Conservation (phyloP, 306 rosid species). For the Chamaecrista fasciculata region DNA sequence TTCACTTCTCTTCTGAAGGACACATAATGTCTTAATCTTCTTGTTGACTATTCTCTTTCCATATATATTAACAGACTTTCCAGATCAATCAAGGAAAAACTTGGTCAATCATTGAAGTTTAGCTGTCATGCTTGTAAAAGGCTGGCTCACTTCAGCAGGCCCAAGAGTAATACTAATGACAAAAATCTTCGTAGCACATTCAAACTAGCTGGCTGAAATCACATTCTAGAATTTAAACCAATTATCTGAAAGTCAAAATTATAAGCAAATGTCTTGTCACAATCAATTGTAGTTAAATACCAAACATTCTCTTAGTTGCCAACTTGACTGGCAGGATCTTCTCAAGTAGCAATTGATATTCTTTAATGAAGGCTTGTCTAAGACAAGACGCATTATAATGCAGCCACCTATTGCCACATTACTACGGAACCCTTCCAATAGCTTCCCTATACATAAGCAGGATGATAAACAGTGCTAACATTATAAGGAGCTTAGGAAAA, state of each 20-base stretch:
- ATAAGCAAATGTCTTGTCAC: background rate
- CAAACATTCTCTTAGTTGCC: background rate
- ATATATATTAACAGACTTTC: background rate
- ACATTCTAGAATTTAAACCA: background rate
- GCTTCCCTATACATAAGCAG: background rate
- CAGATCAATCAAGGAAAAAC: conserved; percentile 9
- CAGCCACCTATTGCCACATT: background rate
- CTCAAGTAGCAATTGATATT: background rate
- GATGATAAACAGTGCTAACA: background rate
- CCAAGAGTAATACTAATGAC: background rate
- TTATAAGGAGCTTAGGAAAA: too few relatives aligned
- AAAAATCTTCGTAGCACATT: background rate
- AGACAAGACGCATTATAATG: background rate
- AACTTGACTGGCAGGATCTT: background rate
- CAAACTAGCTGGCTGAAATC: background rate
- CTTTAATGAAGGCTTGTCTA: background rate
- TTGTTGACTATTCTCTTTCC: background rate
- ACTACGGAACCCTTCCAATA: background rate
- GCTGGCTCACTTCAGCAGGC: background rate
- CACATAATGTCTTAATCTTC: background rate
- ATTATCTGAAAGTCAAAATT: background rate
- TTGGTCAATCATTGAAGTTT: background rate
- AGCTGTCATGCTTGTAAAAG: background rate
- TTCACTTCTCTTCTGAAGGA: background rate
- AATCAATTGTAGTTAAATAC: background rate